phyloP scores from a whole-genome alignment of 2,329 filamentous ascomycete genomes.

The Ascosphaera apis region DNA sequence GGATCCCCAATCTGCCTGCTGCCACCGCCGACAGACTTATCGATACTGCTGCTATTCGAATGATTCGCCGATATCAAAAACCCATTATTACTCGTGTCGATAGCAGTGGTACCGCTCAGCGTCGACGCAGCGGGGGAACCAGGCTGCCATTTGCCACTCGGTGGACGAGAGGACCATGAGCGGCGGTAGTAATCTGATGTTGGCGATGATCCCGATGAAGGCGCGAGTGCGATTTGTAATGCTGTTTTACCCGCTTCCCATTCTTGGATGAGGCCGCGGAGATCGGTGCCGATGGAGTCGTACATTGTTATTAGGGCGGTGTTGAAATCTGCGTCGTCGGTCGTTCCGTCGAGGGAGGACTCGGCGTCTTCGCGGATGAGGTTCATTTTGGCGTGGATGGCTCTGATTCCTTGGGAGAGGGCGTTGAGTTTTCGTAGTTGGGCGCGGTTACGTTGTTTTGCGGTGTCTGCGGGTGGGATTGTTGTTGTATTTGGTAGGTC shows the following conservation, averaged over 20 bases:
- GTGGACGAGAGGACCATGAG: neutral
- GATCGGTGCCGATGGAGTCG: constrained; percentile 75
- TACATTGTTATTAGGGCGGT: constrained; percentile 68
- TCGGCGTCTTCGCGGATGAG: constrained; percentile 77
- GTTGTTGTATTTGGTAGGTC: too few species aligned
- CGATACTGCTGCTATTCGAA: neutral
- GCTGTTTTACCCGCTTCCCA: constrained; percentile 79
- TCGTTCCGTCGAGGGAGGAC: constrained; percentile 42
- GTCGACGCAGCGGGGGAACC: constrained; percentile 21
- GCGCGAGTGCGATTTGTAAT: constrained; percentile 55
- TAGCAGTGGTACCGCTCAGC: constrained; percentile 22
- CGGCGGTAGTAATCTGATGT: constrained; percentile 17
- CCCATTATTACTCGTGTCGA: constrained; percentile 14
- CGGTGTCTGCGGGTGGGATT: constrained; percentile 36
- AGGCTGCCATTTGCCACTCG: constrained; percentile 10
- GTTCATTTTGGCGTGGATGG: constrained; percentile 84
- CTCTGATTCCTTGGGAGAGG: constrained; percentile 71
- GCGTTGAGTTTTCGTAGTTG: constrained; percentile 76
- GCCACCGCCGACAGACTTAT: constrained; percentile 17
- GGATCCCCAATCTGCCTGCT: too few species aligned
- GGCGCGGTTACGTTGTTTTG: constrained; percentile 62
- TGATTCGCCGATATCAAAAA: neutral
- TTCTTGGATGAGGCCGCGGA: constrained; percentile 55
- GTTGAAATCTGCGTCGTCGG: constrained; percentile 41
- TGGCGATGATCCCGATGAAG: constrained; percentile 31